phyloP scores from a whole-genome alignment of 1,139 yeast species.

The Lodderomyces beijingensis region DNA sequence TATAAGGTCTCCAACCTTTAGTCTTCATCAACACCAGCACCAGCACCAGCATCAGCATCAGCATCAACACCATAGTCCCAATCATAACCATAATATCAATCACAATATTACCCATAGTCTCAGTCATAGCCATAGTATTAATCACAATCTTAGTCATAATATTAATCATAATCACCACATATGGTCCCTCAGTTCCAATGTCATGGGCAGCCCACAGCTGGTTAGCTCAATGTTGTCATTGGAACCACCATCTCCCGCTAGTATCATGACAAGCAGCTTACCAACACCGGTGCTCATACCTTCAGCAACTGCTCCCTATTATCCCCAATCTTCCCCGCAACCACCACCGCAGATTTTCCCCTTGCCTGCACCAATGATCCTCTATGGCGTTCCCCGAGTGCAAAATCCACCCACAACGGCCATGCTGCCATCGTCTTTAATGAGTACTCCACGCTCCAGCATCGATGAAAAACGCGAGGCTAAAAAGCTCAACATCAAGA shows the following conservation, averaged over 20 bases:
- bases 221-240: slow-evolving; percentile 2
- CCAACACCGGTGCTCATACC: slow-evolving; percentile 3
- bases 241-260: slow-evolving; percentile 1
- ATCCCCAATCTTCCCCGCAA: slow-evolving; percentile 1
- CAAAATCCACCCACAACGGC: too few relatives aligned
- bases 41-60: too few relatives aligned
- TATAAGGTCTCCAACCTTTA: slow-evolving; percentile 2
- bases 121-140: too few relatives aligned
- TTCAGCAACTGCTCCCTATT: neutral
- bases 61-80: too few relatives aligned
- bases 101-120: too few relatives aligned
- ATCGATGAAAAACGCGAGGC: slow-evolving; percentile 1
- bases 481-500: slow-evolving; percentile 11
- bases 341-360: slow-evolving; percentile 1
- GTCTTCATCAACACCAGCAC: too few relatives aligned
- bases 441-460: slow-evolving; percentile 1
- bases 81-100: too few relatives aligned
- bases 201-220: too few relatives aligned
- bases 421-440: slow-evolving; percentile 1
- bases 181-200: slow-evolving; percentile 1
- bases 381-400: slow-evolving; percentile 2
- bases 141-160: too few relatives aligned
- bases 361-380: slow-evolving; percentile 1
- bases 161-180: slow-evolving; percentile 1
- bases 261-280: neutral